Evolutionary conservation across 139 green algal species (phyloP), one percentile per base, ranked within the genome.

Genomic region (Picochlorum sp.): DNA sequence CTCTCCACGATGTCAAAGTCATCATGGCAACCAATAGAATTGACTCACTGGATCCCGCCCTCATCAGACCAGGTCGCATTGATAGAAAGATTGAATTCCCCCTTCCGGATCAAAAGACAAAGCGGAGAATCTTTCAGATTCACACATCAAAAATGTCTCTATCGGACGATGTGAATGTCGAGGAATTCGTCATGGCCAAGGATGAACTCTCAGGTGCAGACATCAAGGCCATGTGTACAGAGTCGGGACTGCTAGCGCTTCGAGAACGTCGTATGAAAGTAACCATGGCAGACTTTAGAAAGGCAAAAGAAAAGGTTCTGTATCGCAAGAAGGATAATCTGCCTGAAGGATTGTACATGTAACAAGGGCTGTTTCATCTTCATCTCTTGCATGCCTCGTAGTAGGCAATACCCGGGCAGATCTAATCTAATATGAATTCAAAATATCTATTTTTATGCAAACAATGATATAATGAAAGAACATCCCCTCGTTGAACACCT

Each of bases 281-380:
- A 9, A 95, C 85, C 21, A 88, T 85, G 63, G 71, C 70, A 16
- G 88, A 95, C 64, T 95, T 95, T 73, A 77, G 79, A 56, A 95
- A 95, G 75, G 86, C 86, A 63, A 78, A 76, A 56, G 75, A 97
- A 65, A 96, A 97, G 75, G 91, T 98, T 52, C 63, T 98, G 62
- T 98, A 97, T 80, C 97, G 96, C 84, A 99, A 99, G 85, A 98
- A 97, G 78, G 92, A 98, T 67, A 87, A 88, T 56, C 83, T 97
- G 44, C 94, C 94, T 1, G 93, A 99, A 71, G 94, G 93, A 4
- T 80, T 99, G 30, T 99, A 97, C 74, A 91, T 97, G 88, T 98
- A 59, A 73, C 34, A 41, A 41, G 28, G 28, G 28, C 28, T 30
- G 28, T 30, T 6, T 30, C 28, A 30, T 30, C 28, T 30, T 11